These are phyloP conservation scores for Penicillium subrubescens DNA, from an alignment of 495 filamentous ascomycete genomes.

Conservation along the genomic window DNA sequence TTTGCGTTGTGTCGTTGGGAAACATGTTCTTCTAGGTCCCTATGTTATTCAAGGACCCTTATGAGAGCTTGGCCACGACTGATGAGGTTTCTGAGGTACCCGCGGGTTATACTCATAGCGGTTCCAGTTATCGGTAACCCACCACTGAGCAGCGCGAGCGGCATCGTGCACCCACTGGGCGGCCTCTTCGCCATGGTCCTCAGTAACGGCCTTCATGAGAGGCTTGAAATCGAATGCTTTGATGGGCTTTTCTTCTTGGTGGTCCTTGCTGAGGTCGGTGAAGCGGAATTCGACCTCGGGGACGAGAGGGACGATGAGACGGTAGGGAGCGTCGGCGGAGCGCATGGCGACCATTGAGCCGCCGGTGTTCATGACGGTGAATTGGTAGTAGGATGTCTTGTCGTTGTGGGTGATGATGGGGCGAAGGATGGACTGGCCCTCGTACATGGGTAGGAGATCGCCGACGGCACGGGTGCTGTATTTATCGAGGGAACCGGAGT, in stretches of 20 bases:
- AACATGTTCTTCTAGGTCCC: not conserved
- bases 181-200: conserved; percentile 37
- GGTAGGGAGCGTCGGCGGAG: conserved; percentile 40
- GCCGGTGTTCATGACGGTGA: conserved; percentile 50
- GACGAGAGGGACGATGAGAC: conserved; percentile 45
- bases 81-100: conserved; percentile 5
- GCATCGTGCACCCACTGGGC: conserved; percentile 43
- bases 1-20: not conserved
- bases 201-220: conserved; percentile 29
- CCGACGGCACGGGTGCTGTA: conserved; percentile 32
- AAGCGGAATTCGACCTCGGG: conserved; percentile 43
- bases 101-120: conserved; percentile 20
- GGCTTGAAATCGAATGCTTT: conserved; percentile 36
- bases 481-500: conserved; percentile 44
- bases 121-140: conserved; percentile 36
- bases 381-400: conserved; percentile 44
- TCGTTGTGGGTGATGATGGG: conserved; percentile 37
- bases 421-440: conserved; percentile 50
- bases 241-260: conserved; percentile 35
- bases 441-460: conserved; percentile 45
- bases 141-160: conserved; percentile 40
- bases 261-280: conserved; percentile 37
- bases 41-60: not conserved
- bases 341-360: conserved; percentile 44
- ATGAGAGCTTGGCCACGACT: conserved; percentile 3